Conservation (phyloP, 306 rosid genomes). For the Pterocarpus santalinus region DNA sequence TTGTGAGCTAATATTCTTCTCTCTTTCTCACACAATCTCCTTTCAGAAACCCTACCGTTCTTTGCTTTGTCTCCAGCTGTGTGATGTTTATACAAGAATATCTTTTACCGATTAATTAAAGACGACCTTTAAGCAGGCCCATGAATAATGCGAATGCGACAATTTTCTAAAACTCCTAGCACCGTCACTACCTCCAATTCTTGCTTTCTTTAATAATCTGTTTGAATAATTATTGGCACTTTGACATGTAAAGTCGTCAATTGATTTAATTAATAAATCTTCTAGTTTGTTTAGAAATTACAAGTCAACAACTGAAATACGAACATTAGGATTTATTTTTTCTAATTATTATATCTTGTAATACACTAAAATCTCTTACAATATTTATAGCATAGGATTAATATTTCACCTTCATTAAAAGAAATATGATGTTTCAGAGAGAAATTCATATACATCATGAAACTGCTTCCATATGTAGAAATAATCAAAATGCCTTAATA, state of each 20-base stretch:
- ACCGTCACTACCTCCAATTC: conserved; percentile 37
- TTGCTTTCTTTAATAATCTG: conserved; percentile 32
- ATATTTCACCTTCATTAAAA: not conserved
- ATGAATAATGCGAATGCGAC: conserved; percentile 7
- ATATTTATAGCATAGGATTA: too few relatives aligned
- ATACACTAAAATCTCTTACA: too few relatives aligned
- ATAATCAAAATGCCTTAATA: not conserved
- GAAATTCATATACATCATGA: not conserved
- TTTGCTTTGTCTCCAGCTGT: conserved; percentile 48
- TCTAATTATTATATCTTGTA: not conserved
- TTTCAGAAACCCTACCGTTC: conserved; percentile 24
- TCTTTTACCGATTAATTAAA: conserved; percentile 33
- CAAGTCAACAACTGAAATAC: not conserved
- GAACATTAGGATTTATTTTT: not conserved
- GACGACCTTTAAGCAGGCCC: conserved; percentile 35
- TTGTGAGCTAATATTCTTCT: conserved; percentile 42
- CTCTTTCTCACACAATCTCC: conserved; percentile 14
- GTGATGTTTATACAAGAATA: conserved; percentile 48
- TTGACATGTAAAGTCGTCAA: conserved; percentile 9
- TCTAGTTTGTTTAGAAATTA: not conserved
- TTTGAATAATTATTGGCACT: conserved; percentile 12
- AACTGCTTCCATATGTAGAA: not conserved
- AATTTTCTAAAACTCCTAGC: conserved; percentile 28
- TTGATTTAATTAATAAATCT: not conserved
- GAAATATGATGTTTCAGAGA: not conserved